Evolutionary conservation across 176 grass and related monocot species (phyloP).

Genomic region (Secale cereale): DNA sequence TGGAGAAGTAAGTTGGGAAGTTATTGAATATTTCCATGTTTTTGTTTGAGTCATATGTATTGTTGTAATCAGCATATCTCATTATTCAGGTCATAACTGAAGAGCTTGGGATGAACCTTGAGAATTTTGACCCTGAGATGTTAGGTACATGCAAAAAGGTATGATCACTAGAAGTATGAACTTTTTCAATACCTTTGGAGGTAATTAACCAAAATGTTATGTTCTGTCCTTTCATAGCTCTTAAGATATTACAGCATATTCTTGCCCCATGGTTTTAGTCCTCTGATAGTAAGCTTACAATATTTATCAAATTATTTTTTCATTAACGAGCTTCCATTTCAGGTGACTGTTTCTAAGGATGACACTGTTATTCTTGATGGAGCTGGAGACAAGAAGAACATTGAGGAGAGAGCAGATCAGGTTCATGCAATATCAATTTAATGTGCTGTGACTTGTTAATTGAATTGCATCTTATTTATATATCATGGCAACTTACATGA

Average conservation of each 20-base stretch:
- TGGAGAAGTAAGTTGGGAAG: constrained; percentile 52
- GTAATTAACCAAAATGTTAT: background rate
- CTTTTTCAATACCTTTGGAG: background rate
- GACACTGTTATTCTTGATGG: constrained; percentile 98
- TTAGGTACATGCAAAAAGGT: constrained; percentile 91
- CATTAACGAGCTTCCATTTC: background rate
- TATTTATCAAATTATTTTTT: background rate
- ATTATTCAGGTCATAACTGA: constrained; percentile 82
- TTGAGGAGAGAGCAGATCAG: constrained; percentile 88
- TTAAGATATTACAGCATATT: background rate
- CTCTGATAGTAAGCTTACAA: background rate
- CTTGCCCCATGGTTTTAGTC: background rate
- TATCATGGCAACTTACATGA: constrained; percentile 10
- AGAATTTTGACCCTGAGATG: constrained; percentile 76
- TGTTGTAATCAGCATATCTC: background rate
- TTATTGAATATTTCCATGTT: background rate
- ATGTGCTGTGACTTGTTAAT: background rate
- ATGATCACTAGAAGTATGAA: too few species aligned
- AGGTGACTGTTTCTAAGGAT: constrained; percentile 97
- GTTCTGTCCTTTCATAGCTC: background rate
- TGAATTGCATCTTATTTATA: background rate
- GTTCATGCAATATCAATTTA: constrained; percentile 24
- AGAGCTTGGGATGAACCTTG: constrained; percentile 96
- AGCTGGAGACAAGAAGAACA: constrained; percentile 77
- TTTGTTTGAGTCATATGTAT: background rate